Evolutionary conservation across 176 grass and related monocot species (phyloP).

Genomic region (Lolium multiflorum): DNA sequence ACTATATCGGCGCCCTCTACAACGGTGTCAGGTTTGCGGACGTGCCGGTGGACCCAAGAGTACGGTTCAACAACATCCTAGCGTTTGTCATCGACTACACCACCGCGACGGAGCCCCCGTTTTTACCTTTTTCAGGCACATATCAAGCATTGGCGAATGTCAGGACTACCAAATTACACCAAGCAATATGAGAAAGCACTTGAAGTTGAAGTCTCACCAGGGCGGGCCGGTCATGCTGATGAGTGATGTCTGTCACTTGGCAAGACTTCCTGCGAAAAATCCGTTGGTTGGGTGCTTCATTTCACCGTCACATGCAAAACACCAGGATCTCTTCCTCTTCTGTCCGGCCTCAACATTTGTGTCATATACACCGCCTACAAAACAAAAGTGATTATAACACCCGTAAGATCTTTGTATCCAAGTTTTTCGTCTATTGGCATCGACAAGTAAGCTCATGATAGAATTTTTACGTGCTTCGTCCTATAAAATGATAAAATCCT

Average conservation of each 20-base stretch:
- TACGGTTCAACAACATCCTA: conserved; percentile 66
- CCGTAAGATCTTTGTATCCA: no score
- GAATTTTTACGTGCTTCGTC: no score
- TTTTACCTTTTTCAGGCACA: no score
- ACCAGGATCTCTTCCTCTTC: neutral
- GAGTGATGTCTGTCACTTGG: no score
- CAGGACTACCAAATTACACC: neutral
- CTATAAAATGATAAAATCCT: no score
- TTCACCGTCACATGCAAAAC: neutral
- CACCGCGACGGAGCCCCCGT: conserved; percentile 39
- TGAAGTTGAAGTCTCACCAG: neutral
- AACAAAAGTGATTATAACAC: neutral
- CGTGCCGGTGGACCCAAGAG: conserved; percentile 63
- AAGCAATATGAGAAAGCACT: neutral
- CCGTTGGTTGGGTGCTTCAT: neutral
- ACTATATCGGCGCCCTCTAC: conserved; percentile 84
- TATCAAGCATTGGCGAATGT: neutral
- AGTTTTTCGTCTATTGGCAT: no score
- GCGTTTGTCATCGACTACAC: conserved; percentile 87
- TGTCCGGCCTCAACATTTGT: neutral
- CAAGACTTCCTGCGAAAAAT: neutral
- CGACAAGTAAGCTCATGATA: no score
- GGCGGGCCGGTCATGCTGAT: neutral
- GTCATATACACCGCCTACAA: neutral
- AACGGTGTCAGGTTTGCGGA: conserved; percentile 77